Base-by-base conservation (phyloP, 148 eudicot genomes). In the Chenopodium berlandieri region DNA sequence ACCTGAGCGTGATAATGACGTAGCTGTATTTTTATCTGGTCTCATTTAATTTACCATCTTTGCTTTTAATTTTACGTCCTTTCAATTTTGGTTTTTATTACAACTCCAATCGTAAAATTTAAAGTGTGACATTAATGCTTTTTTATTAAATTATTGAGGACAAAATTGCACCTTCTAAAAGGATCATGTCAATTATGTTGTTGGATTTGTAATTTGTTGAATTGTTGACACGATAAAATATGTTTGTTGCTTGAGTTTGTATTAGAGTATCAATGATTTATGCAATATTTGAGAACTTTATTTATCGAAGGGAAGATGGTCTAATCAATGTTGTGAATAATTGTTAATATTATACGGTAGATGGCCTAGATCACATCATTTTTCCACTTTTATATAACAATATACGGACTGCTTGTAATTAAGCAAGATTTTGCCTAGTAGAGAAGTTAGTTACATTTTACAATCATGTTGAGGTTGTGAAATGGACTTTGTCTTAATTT, bases 1-100 rank as follows among this genome's bases (percentile, higher is more conserved):
- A 75, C 78, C 74, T 37, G 68, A 65, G 40, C 19, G 32, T 77
- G 84, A 77, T 82, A 44, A 77, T 82, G 80, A 77, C 77, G 73
- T 75, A 4, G 10, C 80, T 66, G 73, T 66, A 9, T 27, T 74
- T 5, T 6, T 71, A 54, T 8, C 12, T 1, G 14, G 7, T 31
- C 30, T 7, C 4, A 1, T 16, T 5, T 14, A 30, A 0, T 16
- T 4, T 14, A 30, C 20, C 17, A 74, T 4, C 67, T 63, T 40
- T 72, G 44, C 47, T 22, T 25, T 23, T 13, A 30, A 56, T 22
- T 71, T 62, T 31, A 11, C 13, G 62, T 48, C 27, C 40, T 58
- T 58, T 14, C 63, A 58, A 5, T 37, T 58, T 58, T 58, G 63
- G 63, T 58, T 58, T 58, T 58, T 58, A 58, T 58, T 58, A 58